Conservation (phyloP, 129 eudicot genomes). For the Mikania micrantha region DNA sequence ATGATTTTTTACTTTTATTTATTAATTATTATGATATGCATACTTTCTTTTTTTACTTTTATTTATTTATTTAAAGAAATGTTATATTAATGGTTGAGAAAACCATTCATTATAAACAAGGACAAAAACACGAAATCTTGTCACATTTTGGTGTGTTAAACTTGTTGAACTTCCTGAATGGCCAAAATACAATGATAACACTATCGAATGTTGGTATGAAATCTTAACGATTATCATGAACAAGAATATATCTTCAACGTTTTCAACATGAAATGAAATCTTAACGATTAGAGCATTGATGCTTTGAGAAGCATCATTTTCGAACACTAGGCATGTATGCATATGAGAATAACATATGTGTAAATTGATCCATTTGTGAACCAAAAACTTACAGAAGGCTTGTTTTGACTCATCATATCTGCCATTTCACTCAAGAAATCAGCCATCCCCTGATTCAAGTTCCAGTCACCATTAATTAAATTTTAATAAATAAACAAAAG, state of each 20-base stretch:
- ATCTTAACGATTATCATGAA: background rate
- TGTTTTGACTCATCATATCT: slow-evolving; percentile 62
- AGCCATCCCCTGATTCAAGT: slow-evolving; percentile 69
- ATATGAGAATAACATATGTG: background rate
- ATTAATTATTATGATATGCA: too few species aligned
- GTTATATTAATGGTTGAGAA: too few species aligned
- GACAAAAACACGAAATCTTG: too few species aligned
- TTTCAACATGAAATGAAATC: background rate
- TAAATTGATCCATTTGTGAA: background rate
- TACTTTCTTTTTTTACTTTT: too few species aligned
- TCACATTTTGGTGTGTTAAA: background rate
- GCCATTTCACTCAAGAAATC: slow-evolving; percentile 87
- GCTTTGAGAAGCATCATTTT: background rate
- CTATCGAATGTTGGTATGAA: too few species aligned
- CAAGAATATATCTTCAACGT: background rate
- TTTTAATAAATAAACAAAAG: slow-evolving; percentile 3
- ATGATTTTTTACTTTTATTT: too few species aligned
- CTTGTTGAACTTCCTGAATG: background rate
- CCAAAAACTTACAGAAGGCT: slow-evolving; percentile 48
- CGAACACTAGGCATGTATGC: background rate
- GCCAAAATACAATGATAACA: background rate
- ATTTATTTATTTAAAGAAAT: too few species aligned
- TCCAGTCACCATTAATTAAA: slow-evolving; percentile 11
- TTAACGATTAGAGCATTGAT: background rate
- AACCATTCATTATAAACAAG: too few species aligned